Evolutionary conservation across 169 alveolate genomes (phyloP), one percentile per base, ranked within the genome.

Genomic region (Perkinsus marinus): DNA sequence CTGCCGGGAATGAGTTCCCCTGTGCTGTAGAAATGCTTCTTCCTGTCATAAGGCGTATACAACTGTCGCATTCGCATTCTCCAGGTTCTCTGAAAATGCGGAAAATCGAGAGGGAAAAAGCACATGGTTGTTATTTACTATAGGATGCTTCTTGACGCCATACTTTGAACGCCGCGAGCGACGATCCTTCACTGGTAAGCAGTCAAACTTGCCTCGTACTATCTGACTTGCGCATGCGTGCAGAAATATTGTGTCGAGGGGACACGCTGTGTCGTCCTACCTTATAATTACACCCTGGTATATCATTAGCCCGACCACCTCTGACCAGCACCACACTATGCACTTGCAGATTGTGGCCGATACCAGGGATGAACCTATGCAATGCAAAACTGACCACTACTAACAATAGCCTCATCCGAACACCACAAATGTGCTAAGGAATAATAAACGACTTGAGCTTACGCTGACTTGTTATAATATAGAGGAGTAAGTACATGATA

Each of bases 221-320:
- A 95, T 97, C 93, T 95, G 92, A 36, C 43, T 6, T 36, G 90
- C 22, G 41, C 39, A 90, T 37, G 43, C 39, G 90, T 36, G 43
- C 68, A 90, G 10, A 2, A 90, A 38, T 38, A 2, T 39, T 39
- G 39, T 47, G 39, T 90, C 39, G 57, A 2, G 39, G 41, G 7
- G 19, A 26, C 89, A 0, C 10, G 36, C 90, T 10, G 43, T 22
- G 46, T 39, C n/a, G n/a, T n/a, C n/a, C 5, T 39, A 38, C 41
- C 22, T 37, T 90, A 7, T 39, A 36, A 37, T 95, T 95, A 68
- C 97, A 95, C 7, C 98, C 98, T 13, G 97, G 96, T 16, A 95
- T 95, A 90, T 96, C 98, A 91, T 94, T 95, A 91, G 96, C 94
- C 46, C 98, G 94, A 0, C 98, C 98, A 0, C 98, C 98, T 36